Percentiles rank a stretch among this genome's conserved stretches.
Evolutionary conservation across 768 basidiomycete genomes (phyloP).

Genomic region (Pisolithus orientalis): DNA sequence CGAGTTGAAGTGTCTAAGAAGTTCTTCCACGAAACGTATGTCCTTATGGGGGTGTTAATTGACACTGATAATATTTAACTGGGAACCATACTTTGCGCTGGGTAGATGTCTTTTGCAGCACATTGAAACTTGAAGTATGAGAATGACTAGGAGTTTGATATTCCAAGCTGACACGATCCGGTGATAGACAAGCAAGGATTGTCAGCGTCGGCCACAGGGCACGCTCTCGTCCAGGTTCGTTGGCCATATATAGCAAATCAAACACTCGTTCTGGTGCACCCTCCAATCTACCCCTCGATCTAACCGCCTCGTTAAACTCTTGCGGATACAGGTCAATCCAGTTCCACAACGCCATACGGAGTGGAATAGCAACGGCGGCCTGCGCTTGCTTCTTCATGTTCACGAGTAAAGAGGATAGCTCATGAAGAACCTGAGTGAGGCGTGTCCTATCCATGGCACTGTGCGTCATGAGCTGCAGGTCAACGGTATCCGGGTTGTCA

Average conservation of each 20-base stretch:
- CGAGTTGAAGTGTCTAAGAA: slow-evolving; percentile 51
- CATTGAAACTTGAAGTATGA: slow-evolving; percentile 24
- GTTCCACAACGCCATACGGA: slow-evolving; percentile 82
- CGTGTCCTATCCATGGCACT: slow-evolving; percentile 65
- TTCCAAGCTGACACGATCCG: slow-evolving; percentile 63
- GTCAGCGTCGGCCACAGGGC: slow-evolving; percentile 78
- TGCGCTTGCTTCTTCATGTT: slow-evolving; percentile 76
- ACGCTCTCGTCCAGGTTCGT: slow-evolving; percentile 38
- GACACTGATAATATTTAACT: background rate
- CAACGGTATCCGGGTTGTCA: slow-evolving; percentile 59
- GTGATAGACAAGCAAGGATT: slow-evolving; percentile 64
- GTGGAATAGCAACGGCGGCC: slow-evolving; percentile 59
- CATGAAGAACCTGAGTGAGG: slow-evolving; percentile 68
- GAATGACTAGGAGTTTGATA: slow-evolving; percentile 37
- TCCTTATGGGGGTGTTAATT: slow-evolving; percentile 25
- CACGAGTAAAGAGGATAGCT: slow-evolving; percentile 75
- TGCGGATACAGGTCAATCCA: slow-evolving; percentile 78
- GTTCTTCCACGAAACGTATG: slow-evolving; percentile 53
- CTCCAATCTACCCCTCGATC: slow-evolving; percentile 59
- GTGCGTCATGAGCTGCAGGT: slow-evolving; percentile 74
- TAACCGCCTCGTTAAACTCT: slow-evolving; percentile 72
- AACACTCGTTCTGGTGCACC: slow-evolving; percentile 84
- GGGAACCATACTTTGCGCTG: slow-evolving; percentile 24
- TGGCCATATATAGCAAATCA: slow-evolving; percentile 60
- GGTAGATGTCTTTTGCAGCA: slow-evolving; percentile 23